These are phyloP conservation scores for Mycena crocata DNA, from an alignment of 768 basidiomycete species.

Conservation along the genomic window DNA sequence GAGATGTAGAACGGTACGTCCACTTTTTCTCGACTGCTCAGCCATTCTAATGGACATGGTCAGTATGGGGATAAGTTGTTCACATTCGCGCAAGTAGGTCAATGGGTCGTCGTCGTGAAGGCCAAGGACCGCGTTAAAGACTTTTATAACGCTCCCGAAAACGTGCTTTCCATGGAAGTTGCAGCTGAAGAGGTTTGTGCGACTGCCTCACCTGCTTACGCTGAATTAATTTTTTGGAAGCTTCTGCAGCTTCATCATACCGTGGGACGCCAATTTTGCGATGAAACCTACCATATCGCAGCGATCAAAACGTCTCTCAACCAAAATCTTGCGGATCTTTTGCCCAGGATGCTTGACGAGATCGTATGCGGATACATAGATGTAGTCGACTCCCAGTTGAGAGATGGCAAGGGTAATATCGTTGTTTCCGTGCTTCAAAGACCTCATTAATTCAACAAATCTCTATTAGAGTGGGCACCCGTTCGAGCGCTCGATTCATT, in stretches of 20 bases:
- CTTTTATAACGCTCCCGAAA: neutral
- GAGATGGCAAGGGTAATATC: neutral
- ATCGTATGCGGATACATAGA: neutral
- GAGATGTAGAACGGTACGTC: neutral
- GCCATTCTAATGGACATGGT: neutral
- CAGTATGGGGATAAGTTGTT: neutral
- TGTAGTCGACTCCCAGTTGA: neutral
- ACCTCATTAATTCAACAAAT: neutral
- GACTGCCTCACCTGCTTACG: too few species aligned
- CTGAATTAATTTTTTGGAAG: neutral
- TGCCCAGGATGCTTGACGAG: neutral
- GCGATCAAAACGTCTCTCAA: neutral
- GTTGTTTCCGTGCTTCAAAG: too few species aligned
- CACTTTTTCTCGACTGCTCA: neutral
- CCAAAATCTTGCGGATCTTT: neutral
- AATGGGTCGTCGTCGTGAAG: neutral
- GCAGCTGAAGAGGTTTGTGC: neutral
- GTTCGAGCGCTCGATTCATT: neutral
- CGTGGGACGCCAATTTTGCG: neutral
- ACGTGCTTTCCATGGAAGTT: conserved; percentile 6
- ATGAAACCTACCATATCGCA: neutral
- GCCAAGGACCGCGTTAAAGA: neutral
- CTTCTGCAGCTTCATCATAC: conserved; percentile 1
- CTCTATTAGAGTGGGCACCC: neutral
- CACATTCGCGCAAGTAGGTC: conserved; percentile 2